Base-by-base conservation (phyloP, 768 basidiomycete genomes). In the Mycena crocata region DNA sequence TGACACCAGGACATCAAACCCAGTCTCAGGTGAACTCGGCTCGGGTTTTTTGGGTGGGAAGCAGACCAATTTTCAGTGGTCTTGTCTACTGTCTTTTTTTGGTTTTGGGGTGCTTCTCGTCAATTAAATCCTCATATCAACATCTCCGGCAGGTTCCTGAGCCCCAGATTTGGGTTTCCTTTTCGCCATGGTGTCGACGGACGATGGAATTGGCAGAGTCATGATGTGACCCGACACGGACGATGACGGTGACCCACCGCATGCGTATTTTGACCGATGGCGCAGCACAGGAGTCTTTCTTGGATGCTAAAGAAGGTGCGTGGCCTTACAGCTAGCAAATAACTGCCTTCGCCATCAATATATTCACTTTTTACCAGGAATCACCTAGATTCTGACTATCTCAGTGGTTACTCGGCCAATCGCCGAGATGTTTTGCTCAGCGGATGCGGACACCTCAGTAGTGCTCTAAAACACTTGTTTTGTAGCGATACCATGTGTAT, bases 161-260 rank as follows among this genome's bases (percentile, higher is more conserved):
- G 54, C 40, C 52, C 62, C 48, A 30, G 54, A 56, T 7, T 34
- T 56, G 0, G 52, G 49, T 56, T 63, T n/a, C 1, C 62, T 45
- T n/a, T 56, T 56, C 1, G 62, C 45, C 62, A 63, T 63, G 6
- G 40, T 12, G 17, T 21, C 13, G 10, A 21, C 6, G 10, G 13
- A 9, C 14, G n/a, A 21, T 5, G 19, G n/a, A 19, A 21, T 12
- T 15, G n/a, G 19, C 5, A 21, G 17, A 50, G 49, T 50, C 49
- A 50, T 30, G 21, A 3, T 7, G 49, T 50, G 49, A 50, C 49
- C 3, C 17, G 30, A 31, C 10, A 15, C 49, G 19, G 5, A 2
- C 28, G 12, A 17, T 30, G 49, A 31, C 28, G 49, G 12, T 17
- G 15, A 21, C 28, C 3, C 13, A n/a, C 30, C n/a, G 19, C 14